Evolutionary conservation across 768 basidiomycete genomes (phyloP), one percentile per base, ranked within the genome.

Genomic region (Lentinula edodes): DNA sequence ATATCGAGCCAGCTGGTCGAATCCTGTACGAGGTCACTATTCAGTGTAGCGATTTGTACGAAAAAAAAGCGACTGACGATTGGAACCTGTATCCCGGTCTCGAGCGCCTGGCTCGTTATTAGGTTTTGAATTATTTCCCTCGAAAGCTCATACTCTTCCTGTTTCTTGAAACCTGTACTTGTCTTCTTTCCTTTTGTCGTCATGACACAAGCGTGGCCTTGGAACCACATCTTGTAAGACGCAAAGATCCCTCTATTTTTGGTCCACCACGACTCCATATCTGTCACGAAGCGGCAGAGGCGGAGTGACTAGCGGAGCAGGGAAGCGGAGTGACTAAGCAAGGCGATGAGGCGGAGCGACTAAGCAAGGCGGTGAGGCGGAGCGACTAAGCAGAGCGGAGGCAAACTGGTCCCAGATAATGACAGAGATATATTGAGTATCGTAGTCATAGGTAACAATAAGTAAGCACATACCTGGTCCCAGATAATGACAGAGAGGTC

Each of bases 171-270:
- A 16, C 41, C 46, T 0, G 69, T 61, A 55, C 66, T 64, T 23
- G 52, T 35, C 5, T 5, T 38, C 62, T 60, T 62, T 58, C 76
- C 70, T 32, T 65, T 65, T 28, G 52, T 74, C 3, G 76, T 73
- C 2, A 76, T 78, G 63, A 80, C 62, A 59, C 80, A 80, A 0
- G 71, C 77, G 16, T 76, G 72, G 3, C 73, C 75, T 16, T 64
- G 52, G 23, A 74, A 62, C 38, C 56, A 48, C 64, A 80, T 75
- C 1, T 65, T 66, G 45, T 70, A 69, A 13, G 18, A 41, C 9
- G 65, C 69, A 57, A 80, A 80, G 9, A 43, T 43, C 32, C 50
- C 18, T 58, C 67, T 61, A 35, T 78, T 69, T 36, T 62, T 60
- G 13, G 28, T 42, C 77, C 75, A 74, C 80, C 80, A 80, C 46